These are phyloP conservation scores for Pseudodiploospora longispora DNA, from an alignment of 2,329 filamentous ascomycete genomes.

Conservation along the genomic window DNA sequence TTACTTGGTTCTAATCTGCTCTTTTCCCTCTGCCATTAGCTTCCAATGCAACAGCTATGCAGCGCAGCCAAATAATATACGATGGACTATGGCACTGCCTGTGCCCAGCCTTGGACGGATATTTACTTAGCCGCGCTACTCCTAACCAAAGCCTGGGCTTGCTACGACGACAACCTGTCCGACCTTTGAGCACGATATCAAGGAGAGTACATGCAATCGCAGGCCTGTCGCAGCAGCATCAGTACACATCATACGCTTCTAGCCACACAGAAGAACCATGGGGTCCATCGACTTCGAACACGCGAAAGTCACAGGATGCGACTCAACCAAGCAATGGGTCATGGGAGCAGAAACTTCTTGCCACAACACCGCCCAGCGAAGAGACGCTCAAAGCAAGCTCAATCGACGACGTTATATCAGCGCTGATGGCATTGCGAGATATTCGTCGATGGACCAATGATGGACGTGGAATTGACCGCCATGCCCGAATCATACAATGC, in stretches of 20 bases:
- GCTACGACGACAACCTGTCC: conserved; percentile 7
- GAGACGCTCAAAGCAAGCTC: conserved; percentile 11
- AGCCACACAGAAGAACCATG: not conserved
- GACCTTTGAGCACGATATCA: not conserved
- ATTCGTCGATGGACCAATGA: conserved; percentile 11
- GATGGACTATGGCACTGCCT: conserved; percentile 59
- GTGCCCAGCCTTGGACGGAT: conserved; percentile 46
- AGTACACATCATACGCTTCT: no score
- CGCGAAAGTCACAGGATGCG: not conserved
- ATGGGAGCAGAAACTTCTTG: conserved; percentile 13
- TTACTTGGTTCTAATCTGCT: no score
- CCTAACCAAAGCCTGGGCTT: conserved; percentile 10
- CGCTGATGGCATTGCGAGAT: conserved; percentile 20
- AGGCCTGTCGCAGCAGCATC: not conserved
- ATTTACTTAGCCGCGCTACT: conserved; percentile 26
- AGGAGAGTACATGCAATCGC: not conserved
- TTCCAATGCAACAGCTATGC: conserved; percentile 14
- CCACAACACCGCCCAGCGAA: conserved; percentile 11
- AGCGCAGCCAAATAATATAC: conserved; percentile 25
- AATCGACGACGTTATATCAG: conserved; percentile 17
- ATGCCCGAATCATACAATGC: conserved; percentile 28
- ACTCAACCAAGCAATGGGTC: not conserved
- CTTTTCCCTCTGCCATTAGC: no score
- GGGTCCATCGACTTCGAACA: not conserved
- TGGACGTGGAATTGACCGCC: conserved; percentile 15